Percentiles rank a stretch among this genome's conserved stretches.
Conservation (phyloP, 306 rosid genomes). For the Hippophae rhamnoides region DNA sequence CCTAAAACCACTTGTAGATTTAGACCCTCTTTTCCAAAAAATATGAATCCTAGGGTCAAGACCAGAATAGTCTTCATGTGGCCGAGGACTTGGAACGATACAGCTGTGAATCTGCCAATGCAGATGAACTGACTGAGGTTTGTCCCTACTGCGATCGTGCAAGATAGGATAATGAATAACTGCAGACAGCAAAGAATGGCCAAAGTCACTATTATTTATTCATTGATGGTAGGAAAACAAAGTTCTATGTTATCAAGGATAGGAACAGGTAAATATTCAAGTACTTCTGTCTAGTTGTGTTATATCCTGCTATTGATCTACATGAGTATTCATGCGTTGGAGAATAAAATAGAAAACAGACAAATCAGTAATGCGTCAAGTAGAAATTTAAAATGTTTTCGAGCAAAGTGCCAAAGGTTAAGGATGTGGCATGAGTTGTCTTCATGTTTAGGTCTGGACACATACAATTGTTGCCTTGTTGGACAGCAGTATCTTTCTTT, state of each 20-base stretch:
- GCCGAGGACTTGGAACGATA: conserved; percentile 74
- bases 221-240: conserved; percentile 9
- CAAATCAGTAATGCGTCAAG: not conserved
- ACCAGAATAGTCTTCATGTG: conserved; percentile 80
- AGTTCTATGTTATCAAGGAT: conserved; percentile 2
- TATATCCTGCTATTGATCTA: not conserved
- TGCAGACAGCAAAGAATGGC: conserved; percentile 32
- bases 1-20: conserved; percentile 56
- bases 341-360: conserved; percentile 3
- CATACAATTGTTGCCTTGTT: too few species aligned
- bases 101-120: conserved; percentile 76
- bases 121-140: conserved; percentile 85
- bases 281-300: not conserved
- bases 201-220: conserved; percentile 17
- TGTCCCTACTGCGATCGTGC: conserved; percentile 74
- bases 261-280: not conserved
- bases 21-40: conserved; percentile 78
- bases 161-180: conserved; percentile 55
- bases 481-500: too few species aligned
- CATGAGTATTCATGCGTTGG: not conserved
- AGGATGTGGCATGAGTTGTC: too few species aligned
- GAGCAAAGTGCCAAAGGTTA: too few species aligned
- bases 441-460: too few species aligned
- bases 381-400: too few species aligned
- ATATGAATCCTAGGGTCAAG: conserved; percentile 57